Evolutionary conservation across 768 basidiomycete genomes (phyloP), one percentile per base, ranked within the genome.

Genomic region (Punctularia strigosozonata): DNA sequence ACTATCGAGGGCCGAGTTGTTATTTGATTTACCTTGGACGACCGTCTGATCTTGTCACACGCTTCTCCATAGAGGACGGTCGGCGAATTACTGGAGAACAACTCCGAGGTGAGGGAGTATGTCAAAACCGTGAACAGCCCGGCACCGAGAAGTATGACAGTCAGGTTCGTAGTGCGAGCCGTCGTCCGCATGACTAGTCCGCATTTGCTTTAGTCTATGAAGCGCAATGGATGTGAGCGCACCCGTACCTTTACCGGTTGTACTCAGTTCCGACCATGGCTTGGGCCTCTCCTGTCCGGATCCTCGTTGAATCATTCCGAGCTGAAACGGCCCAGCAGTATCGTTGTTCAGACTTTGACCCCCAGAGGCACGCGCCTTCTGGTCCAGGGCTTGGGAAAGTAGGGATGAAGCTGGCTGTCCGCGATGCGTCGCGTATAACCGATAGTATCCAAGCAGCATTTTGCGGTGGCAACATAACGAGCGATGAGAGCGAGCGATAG

Each of bases 31-130:
- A 75, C 71, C 51, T 55, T 58, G 15, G 60, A 53, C 3, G 73
- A 75, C 1, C 53, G 52, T 42, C 67, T 64, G 40, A 75, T 69
- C 38, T 59, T 61, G 22, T 71, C 60, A 50, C 73, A 75, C 19
- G 71, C 67, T 26, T 71, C 66, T 30, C 71, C 72, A 50, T 87
- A 86, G 23, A 90, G 59, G 20, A 85, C 82, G 4, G 86, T 86
- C 4, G 87, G 82, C 20, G 85, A 88, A 54, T 90, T 90, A 54
- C 72, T 77, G n/a, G 87, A 86, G 55, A 88, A 86, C 5, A 89
- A 63, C 51, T 90, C 87, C 5, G 86, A 80, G 13, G 80, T 79
- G 23, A 89, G 66, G 17, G 82, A 82, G 52, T 88, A 90, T 19
- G 77, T 60, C 25, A 90, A 69, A 26, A 90, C 68, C 5, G 72